Percentiles rank a stretch among this genome's conserved stretches.
These are phyloP conservation scores for Aspergillus fructus DNA, from an alignment of 2,329 filamentous ascomycete genomes.

Conservation along the genomic window DNA sequence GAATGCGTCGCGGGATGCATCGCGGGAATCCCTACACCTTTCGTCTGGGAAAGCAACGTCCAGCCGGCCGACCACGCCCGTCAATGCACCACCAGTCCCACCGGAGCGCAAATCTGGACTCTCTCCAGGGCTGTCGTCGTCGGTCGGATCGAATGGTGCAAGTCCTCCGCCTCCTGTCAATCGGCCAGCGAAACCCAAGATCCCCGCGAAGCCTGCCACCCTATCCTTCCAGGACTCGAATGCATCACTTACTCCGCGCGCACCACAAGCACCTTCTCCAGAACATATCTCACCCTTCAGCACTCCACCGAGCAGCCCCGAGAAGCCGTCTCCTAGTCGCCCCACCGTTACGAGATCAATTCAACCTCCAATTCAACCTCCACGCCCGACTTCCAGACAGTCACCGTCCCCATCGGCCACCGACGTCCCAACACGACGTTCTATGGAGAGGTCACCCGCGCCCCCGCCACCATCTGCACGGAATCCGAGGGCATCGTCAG, in stretches of 20 bases:
- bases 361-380: constrained; percentile 15
- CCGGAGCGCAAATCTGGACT: constrained; percentile 16
- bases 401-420: constrained; percentile 22
- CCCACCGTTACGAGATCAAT: constrained; percentile 13
- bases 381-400: constrained; percentile 20
- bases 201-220: constrained; percentile 50
- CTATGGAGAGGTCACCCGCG: constrained; percentile 28
- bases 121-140: constrained; percentile 20
- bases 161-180: constrained; percentile 66
- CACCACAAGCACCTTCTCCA: constrained; percentile 34
- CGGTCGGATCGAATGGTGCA: constrained; percentile 13
- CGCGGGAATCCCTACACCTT: constrained; percentile 27
- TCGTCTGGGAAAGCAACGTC: constrained; percentile 16
- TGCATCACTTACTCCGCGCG: constrained; percentile 27
- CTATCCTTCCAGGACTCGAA: constrained; percentile 30
- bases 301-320: constrained; percentile 76
- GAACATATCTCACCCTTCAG: constrained; percentile 73
- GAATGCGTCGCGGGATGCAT: constrained; percentile 22
- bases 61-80: constrained; percentile 34
- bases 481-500: constrained; percentile 32
- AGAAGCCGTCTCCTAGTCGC: constrained; percentile 50
- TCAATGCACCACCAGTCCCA: constrained; percentile 24
- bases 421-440: constrained; percentile 27
- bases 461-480: constrained; percentile 17
- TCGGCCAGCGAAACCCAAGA: constrained; percentile 74